A percentile compares a stretch with the other conserved stretches of the same genome.
Evolutionary conservation across 495 filamentous ascomycete species (phyloP).

Genomic region (Xylaria nigripes): DNA sequence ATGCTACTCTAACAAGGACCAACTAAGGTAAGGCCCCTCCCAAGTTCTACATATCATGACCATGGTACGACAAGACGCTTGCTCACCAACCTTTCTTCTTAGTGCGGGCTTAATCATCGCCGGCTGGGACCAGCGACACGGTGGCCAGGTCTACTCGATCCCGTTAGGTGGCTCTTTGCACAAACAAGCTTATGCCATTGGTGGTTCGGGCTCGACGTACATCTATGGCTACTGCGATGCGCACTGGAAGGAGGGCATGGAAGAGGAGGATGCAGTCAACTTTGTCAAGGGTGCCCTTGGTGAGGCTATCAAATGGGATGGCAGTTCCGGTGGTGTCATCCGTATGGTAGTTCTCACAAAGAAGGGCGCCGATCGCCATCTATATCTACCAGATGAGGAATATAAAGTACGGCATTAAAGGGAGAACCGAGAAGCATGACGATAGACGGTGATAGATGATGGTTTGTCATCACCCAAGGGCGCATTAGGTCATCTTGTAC

Average conservation of each 20-base stretch:
- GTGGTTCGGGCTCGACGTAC: constrained; percentile 95
- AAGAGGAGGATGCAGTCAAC: constrained; percentile 79
- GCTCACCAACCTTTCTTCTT: constrained; percentile 19
- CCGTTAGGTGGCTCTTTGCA: constrained; percentile 94
- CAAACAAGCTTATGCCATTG: constrained; percentile 93
- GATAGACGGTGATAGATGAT: constrained; percentile 5
- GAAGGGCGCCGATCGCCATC: constrained; percentile 76
- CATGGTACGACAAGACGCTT: not conserved
- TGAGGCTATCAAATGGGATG: constrained; percentile 99
- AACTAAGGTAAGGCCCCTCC: constrained; percentile 52
- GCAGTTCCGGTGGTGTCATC: constrained; percentile 96
- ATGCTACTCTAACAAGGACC: constrained; percentile 95
- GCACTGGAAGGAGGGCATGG: constrained; percentile 93
- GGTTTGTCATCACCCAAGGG: constrained; percentile 6
- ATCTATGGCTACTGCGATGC: constrained; percentile 98
- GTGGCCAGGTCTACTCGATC: constrained; percentile 94
- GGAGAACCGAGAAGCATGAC: constrained; percentile 6
- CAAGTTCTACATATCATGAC: not conserved
- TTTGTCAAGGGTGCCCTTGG: constrained; percentile 86
- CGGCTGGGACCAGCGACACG: constrained; percentile 86
- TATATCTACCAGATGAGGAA: constrained; percentile 82
- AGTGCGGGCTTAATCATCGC: constrained; percentile 97
- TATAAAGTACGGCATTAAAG: constrained; percentile 51
- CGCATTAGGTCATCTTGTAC: constrained; percentile 18
- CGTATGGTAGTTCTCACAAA: constrained; percentile 90